Evolutionary conservation across 176 grass and related monocot genomes (phyloP).

Genomic region (Metroxylon sagu): DNA sequence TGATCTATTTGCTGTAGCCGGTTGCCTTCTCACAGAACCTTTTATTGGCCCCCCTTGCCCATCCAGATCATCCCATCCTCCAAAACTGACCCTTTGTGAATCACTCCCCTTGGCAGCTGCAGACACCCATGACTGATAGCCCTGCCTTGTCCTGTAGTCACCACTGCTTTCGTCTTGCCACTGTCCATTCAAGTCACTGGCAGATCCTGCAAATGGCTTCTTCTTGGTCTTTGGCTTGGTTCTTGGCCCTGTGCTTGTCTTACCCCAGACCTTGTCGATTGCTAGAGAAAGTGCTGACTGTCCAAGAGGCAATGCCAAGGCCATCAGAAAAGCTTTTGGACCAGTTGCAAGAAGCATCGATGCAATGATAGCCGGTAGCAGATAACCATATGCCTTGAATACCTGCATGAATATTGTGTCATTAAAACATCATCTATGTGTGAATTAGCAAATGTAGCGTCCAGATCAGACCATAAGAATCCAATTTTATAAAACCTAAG

Average conservation of each 20-base stretch:
- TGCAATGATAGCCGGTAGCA: constrained; percentile 52
- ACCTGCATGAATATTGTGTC: constrained; percentile 20
- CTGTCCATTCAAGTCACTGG: constrained; percentile 15
- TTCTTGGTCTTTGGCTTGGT: constrained; percentile 12
- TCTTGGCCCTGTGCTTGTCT: constrained; percentile 6
- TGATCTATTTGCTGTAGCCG: background rate
- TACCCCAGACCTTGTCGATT: constrained; percentile 39
- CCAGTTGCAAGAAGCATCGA: constrained; percentile 57
- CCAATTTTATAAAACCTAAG: too few relatives aligned
- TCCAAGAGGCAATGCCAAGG: constrained; percentile 59
- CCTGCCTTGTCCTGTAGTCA: constrained; percentile 9
- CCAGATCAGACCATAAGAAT: too few relatives aligned
- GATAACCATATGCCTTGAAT: constrained; percentile 40
- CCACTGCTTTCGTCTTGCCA: constrained; percentile 9
- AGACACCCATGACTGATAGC: constrained; percentile 41
- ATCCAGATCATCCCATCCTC: constrained; percentile 82
- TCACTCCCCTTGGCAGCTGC: constrained; percentile 1
- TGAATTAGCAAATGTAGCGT: too few relatives aligned
- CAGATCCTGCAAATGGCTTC: constrained; percentile 11
- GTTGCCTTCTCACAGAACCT: constrained; percentile 6
- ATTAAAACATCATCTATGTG: too few relatives aligned
- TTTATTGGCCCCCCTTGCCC: constrained; percentile 3
- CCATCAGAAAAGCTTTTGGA: constrained; percentile 71
- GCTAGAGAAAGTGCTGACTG: constrained; percentile 58
- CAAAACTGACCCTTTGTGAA: constrained; percentile 27